phyloP scores from a whole-genome alignment of 2,329 filamentous ascomycete genomes.

The Trichoderma polysporum region DNA sequence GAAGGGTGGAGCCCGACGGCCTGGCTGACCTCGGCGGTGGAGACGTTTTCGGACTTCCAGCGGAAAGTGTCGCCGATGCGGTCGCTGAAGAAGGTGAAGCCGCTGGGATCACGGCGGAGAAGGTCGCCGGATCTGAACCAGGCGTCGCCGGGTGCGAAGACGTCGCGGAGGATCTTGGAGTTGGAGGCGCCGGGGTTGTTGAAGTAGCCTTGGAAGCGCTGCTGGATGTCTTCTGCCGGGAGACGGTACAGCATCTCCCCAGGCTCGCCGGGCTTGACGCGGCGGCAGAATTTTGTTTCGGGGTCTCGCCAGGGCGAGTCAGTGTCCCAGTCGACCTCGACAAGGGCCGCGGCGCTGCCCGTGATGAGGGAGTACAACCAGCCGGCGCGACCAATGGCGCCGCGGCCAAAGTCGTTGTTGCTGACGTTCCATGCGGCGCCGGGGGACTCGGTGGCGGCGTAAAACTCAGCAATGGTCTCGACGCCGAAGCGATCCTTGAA shows the following conservation, averaged over 20 bases:
- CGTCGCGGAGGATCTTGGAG: conserved; percentile 71
- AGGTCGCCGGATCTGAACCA: conserved; percentile 87
- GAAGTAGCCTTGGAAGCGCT: conserved; percentile 79
- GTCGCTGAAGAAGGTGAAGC: conserved; percentile 77
- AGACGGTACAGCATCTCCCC: conserved; percentile 77
- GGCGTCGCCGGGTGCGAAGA: conserved; percentile 72
- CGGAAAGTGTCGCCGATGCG: conserved; percentile 76
- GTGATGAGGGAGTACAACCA: conserved; percentile 57
- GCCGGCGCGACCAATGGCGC: conserved; percentile 75
- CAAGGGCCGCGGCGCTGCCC: conserved; percentile 53
- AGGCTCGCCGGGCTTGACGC: conserved; percentile 57
- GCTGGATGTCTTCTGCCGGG: conserved; percentile 60
- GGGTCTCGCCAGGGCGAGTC: conserved; percentile 68
- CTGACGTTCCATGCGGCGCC: conserved; percentile 70
- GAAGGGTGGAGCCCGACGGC: conserved; percentile 65
- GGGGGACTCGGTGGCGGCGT: conserved; percentile 73
- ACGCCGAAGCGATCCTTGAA: conserved; percentile 83
- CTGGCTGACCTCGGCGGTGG: conserved; percentile 78
- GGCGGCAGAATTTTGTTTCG: conserved; percentile 66
- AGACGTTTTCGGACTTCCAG: conserved; percentile 83
- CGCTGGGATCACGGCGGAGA: conserved; percentile 67
- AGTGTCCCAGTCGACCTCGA: conserved; percentile 69
- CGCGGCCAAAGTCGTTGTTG: conserved; percentile 69
- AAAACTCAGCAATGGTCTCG: conserved; percentile 74
- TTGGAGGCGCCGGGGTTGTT: conserved; percentile 68